Conservation (phyloP, 805 yeast genomes). For the Wickerhamomyces sydowiorum region DNA sequence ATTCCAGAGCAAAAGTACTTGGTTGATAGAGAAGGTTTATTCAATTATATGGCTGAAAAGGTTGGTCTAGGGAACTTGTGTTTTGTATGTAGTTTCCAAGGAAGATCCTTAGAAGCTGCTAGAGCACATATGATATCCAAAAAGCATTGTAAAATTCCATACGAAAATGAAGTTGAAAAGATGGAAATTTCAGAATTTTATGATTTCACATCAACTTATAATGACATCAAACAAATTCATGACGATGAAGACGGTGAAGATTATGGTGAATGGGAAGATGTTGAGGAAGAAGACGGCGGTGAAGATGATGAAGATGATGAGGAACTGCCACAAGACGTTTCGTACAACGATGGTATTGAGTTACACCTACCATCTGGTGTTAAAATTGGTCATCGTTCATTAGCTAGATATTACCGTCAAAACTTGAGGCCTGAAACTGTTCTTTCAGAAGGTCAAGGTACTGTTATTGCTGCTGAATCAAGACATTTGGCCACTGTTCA, state of each 20-base stretch:
- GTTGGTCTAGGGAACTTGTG: slow-evolving; percentile 90
- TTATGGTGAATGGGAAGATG: slow-evolving; percentile 30
- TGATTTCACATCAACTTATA: slow-evolving; percentile 77
- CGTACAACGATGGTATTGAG: slow-evolving; percentile 61
- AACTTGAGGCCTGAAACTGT: slow-evolving; percentile 52
- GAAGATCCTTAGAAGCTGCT: slow-evolving; percentile 76
- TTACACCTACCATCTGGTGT: slow-evolving; percentile 79
- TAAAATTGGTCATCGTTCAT: slow-evolving; percentile 80
- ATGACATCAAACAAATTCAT: slow-evolving; percentile 16
- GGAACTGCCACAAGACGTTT: slow-evolving; percentile 31
- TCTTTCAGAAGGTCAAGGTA: slow-evolving; percentile 73
- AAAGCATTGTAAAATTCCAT: slow-evolving; percentile 86
- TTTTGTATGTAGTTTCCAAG: slow-evolving; percentile 79
- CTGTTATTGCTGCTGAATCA: slow-evolving; percentile 82
- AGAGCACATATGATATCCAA: slow-evolving; percentile 88
- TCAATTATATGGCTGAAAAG: slow-evolving; percentile 80
- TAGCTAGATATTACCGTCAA: slow-evolving; percentile 76
- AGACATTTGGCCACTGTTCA: slow-evolving; percentile 37
- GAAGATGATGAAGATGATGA: slow-evolving; percentile 34
- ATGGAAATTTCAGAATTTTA: slow-evolving; percentile 87
- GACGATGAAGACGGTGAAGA: slow-evolving; percentile 25
- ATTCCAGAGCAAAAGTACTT: slow-evolving; percentile 81
- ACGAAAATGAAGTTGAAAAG: slow-evolving; percentile 77
- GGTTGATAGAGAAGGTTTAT: slow-evolving; percentile 64
- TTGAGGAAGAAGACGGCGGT: slow-evolving; percentile 32